A percentile compares a stretch with the other conserved stretches of the same genome.
phyloP scores from a whole-genome alignment of 2,329 filamentous ascomycete genomes.

The Alternaria angustiovoidea region DNA sequence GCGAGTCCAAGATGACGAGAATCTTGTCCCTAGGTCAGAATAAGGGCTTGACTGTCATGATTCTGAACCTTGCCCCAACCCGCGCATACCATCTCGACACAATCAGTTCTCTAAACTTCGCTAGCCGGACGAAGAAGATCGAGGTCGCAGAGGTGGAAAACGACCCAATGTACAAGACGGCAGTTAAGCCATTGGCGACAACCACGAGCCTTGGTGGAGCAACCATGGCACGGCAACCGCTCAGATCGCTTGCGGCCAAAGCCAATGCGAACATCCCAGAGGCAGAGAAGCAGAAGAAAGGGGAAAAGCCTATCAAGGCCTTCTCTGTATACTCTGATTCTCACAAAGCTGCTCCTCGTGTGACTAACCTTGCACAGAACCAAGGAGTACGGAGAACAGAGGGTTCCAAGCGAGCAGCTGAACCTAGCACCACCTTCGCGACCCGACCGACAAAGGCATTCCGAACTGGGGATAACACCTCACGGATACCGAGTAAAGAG shows the following conservation, averaged over 20 bases:
- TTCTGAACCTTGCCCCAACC: conserved; percentile 90
- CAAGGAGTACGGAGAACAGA: conserved; percentile 49
- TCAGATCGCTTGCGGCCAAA: conserved; percentile 77
- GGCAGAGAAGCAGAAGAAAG: conserved; percentile 59
- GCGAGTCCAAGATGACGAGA: conserved; percentile 96
- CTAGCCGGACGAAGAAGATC: conserved; percentile 94
- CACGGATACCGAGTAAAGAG: conserved; percentile 38
- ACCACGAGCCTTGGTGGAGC: conserved; percentile 46
- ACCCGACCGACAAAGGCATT: conserved; percentile 53
- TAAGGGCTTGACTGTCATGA: conserved; percentile 95
- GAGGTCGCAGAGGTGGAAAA: conserved; percentile 96
- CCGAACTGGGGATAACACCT: conserved; percentile 47
- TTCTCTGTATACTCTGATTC: conserved; percentile 86
- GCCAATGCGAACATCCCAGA: conserved; percentile 75
- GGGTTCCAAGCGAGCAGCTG: conserved; percentile 55
- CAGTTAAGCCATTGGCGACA: conserved; percentile 49
- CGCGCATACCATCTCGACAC: conserved; percentile 94
- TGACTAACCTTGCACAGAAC: conserved; percentile 45
- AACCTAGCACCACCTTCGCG: conserved; percentile 46
- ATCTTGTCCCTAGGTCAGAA: conserved; percentile 94
- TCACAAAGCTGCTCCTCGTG: conserved; percentile 39
- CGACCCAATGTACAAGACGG: conserved; percentile 76
- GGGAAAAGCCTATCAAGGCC: conserved; percentile 77
- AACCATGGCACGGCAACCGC: conserved; percentile 71
- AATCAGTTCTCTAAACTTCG: conserved; percentile 91